A percentile compares a stretch with the other conserved stretches of the same genome.
phyloP scores from a whole-genome alignment of 2,329 filamentous ascomycete species.

The Zasmidium angulare region DNA sequence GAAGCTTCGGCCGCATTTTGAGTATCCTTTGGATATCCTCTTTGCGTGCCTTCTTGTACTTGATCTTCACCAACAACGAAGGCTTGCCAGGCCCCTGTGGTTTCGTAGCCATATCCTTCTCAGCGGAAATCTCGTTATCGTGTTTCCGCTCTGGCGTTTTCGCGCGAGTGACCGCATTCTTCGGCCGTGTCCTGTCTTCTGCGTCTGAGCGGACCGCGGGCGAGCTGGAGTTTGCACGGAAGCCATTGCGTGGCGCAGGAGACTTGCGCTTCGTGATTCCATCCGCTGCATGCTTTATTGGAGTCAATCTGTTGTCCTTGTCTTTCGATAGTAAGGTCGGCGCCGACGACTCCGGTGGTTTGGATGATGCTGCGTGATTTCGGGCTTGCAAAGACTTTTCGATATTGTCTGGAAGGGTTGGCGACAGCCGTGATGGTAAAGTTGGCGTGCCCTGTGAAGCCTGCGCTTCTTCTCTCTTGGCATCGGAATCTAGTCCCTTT shows the following conservation, averaged over 20 bases:
- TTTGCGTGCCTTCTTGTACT: conserved; percentile 27
- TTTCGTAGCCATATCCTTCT: conserved; percentile 15
- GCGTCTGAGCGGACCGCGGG: conserved; percentile 25
- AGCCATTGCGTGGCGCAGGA: conserved; percentile 30
- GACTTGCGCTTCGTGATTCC: conserved; percentile 27
- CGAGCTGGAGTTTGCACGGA: conserved; percentile 30
- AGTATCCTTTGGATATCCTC: conserved; percentile 31
- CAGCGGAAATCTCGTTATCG: conserved; percentile 23
- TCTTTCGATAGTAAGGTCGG: conserved; percentile 21
- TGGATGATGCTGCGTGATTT: conserved; percentile 23
- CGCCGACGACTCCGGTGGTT: conserved; percentile 19
- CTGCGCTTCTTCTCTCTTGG: not conserved
- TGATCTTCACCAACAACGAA: conserved; percentile 30
- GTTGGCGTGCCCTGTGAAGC: conserved; percentile 25
- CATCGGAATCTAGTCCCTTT: not conserved
- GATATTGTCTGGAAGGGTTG: conserved; percentile 57
- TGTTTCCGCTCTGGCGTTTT: conserved; percentile 19
- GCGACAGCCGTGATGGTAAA: conserved; percentile 57
- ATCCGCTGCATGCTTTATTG: conserved; percentile 17
- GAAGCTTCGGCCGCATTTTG: conserved; percentile 27
- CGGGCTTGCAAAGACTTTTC: conserved; percentile 52
- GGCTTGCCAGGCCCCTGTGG: conserved; percentile 1
- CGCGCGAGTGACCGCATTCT: conserved; percentile 8
- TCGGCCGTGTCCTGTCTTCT: conserved; percentile 18
- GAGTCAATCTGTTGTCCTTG: conserved; percentile 22